Evolutionary conservation across 129 eudicot species (phyloP).

Genomic region (Helianthus tuberosus): DNA sequence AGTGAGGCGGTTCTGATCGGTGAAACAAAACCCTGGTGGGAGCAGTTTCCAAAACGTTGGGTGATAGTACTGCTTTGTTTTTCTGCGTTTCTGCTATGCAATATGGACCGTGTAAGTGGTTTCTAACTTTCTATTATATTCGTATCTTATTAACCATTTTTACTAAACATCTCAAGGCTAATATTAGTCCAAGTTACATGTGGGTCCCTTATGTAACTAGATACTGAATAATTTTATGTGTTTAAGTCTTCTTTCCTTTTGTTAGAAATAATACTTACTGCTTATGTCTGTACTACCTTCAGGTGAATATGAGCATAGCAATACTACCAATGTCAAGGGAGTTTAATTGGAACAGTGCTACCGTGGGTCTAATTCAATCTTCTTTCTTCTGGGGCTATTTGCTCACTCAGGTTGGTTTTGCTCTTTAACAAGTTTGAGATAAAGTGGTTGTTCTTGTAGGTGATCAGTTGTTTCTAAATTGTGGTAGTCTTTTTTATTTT

Average conservation of each 20-base stretch:
- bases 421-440: not conserved
- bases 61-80: conserved; percentile 95
- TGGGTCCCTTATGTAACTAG: not conserved
- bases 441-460: not conserved
- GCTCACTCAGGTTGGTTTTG: conserved; percentile 83
- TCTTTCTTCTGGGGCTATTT: conserved; percentile 99
- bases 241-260: conserved; percentile 8
- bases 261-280: not conserved
- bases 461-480: not conserved
- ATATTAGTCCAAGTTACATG: not conserved
- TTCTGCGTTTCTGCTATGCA: conserved; percentile 91
- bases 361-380: conserved; percentile 94
- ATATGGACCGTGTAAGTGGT: conserved; percentile 93
- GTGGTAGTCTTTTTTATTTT: not conserved
- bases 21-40: conserved; percentile 57
- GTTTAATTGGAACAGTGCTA: conserved; percentile 89
- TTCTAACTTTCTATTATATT: conserved; percentile 1
- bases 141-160: not conserved
- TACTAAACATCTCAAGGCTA: too few species aligned
- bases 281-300: conserved; percentile 17
- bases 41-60: conserved; percentile 84
- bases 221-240: conserved; percentile 5
- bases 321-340: conserved; percentile 98
- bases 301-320: conserved; percentile 99
- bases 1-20: conserved; percentile 58